phyloP scores from a whole-genome alignment of 768 basidiomycete genomes.

The Russula sp. region DNA sequence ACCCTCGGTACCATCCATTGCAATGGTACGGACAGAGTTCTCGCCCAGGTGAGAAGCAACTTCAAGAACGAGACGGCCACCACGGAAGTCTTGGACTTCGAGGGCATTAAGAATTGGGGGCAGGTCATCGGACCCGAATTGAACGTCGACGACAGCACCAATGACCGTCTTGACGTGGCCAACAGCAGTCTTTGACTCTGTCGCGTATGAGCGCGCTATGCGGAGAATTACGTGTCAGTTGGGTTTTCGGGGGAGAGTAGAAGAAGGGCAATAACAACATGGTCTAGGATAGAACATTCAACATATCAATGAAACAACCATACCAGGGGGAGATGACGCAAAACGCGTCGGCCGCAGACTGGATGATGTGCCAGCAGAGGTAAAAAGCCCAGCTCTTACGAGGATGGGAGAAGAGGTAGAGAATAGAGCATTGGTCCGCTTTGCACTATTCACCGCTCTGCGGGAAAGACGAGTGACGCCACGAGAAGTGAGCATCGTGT shows the following conservation, averaged over 20 bases:
- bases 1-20: conserved; percentile 99
- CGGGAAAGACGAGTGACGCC: conserved; percentile 83
- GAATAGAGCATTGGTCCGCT: conserved; percentile 74
- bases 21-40: conserved; percentile 99
- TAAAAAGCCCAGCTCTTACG: conserved; percentile 44
- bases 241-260: conserved; percentile 18
- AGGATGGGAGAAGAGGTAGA: conserved; percentile 56
- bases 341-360: conserved; percentile 43
- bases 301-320: conserved; percentile 24
- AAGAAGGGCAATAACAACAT: conserved; percentile 15
- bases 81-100: conserved; percentile 90
- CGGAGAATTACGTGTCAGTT: conserved; percentile 24
- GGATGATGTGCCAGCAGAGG: conserved; percentile 38
- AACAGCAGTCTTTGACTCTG: conserved; percentile 65
- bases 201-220: conserved; percentile 83
- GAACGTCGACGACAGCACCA: conserved; percentile 99
- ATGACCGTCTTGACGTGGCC: conserved; percentile 97
- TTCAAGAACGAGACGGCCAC: conserved; percentile 97
- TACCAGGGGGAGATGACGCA: conserved; percentile 47
- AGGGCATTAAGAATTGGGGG: conserved; percentile 98
- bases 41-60: conserved; percentile 98
- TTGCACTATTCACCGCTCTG: conserved; percentile 70
- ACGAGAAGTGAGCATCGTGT: conserved; percentile 79
- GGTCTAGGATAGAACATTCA: background rate
- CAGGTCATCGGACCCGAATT: conserved; percentile 91